Conservation (phyloP, 768 basidiomycete genomes). For the Tephrocybe sp. region DNA sequence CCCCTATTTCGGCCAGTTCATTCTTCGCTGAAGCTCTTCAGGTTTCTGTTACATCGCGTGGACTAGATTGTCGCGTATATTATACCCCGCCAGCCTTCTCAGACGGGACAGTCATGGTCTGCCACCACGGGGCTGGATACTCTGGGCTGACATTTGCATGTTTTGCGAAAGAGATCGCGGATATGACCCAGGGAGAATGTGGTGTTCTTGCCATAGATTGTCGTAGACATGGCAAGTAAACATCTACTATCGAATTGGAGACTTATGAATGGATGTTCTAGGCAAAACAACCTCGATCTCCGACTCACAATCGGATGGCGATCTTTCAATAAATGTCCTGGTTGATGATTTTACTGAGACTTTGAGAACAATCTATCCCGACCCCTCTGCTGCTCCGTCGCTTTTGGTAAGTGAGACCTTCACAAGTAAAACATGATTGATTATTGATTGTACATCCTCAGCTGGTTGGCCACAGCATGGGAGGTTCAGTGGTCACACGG, state of each 20-base stretch:
- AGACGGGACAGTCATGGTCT: conserved; percentile 74
- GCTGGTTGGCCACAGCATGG: conserved; percentile 97
- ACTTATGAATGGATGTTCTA: conserved; percentile 22
- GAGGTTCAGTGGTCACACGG: conserved; percentile 84
- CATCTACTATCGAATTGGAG: neutral
- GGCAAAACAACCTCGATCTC: conserved; percentile 62
- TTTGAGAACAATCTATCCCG: conserved; percentile 68
- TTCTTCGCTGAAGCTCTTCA: conserved; percentile 84
- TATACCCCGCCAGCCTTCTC: conserved; percentile 68
- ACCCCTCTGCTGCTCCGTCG: conserved; percentile 61
- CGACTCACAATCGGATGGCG: conserved; percentile 37
- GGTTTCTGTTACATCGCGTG: conserved; percentile 61
- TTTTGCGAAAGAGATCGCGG: conserved; percentile 77
- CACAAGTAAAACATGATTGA: neutral
- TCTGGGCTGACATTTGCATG: conserved; percentile 88
- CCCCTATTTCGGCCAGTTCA: conserved; percentile 74
- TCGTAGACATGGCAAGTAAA: conserved; percentile 76
- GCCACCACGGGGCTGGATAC: conserved; percentile 96
- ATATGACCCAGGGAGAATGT: conserved; percentile 62
- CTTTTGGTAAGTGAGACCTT: conserved; percentile 57
- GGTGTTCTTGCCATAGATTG: conserved; percentile 85
- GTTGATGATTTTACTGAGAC: conserved; percentile 74
- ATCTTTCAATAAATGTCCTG: conserved; percentile 74
- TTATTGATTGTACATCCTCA: conserved; percentile 24
- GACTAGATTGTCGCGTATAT: conserved; percentile 77